Evolutionary conservation across 768 basidiomycete genomes (phyloP), one percentile per base, ranked within the genome.

Genomic region (Suillus alpinus): DNA sequence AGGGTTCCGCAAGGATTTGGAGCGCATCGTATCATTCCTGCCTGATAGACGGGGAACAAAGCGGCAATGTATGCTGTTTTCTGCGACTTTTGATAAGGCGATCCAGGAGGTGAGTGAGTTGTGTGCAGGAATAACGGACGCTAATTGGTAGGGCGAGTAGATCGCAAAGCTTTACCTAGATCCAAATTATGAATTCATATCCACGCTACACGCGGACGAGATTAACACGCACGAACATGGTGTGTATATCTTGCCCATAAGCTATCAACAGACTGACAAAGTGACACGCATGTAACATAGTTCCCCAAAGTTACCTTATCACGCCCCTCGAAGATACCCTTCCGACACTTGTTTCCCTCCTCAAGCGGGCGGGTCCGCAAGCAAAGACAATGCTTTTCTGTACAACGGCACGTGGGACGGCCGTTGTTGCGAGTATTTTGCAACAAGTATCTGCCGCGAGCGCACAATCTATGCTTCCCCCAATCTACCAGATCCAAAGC

Each of bases 11-110:
- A 80, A 79, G 9, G 85, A 86, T 44, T 76, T 92, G 61, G 85
- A 89, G 67, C 85, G 85, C 58, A 88, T 92, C 58, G 69, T 88
- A 9, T 31, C 61, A 0, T 70, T 67, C 60, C 68, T 83, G 39
- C 81, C 81, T 2, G 64, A 76, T 36, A 71, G 73, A 47, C 78
- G 77, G 53, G 76, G 81, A 61, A 78, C 85, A 10, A 84, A 81
- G 4, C 81, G 88, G 61, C 89, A 85, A 76, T 76, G 87, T 71
- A 62, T 91, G 79, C 74, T 83, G 75, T 92, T 89, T 69, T 89
- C 88, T 4, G 90, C 89, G 0, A 91, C 90, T 0, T 81, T 92
- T 75, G 86, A 87, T 58, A 74, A 82, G n/a, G 86, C 88, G 47
- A 86, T 91, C 29, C 81, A 81, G 58, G 69, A 81, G 71, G 80